Conservation (phyloP, 176 grass and related monocot species). For the Eleusine coracana region DNA sequence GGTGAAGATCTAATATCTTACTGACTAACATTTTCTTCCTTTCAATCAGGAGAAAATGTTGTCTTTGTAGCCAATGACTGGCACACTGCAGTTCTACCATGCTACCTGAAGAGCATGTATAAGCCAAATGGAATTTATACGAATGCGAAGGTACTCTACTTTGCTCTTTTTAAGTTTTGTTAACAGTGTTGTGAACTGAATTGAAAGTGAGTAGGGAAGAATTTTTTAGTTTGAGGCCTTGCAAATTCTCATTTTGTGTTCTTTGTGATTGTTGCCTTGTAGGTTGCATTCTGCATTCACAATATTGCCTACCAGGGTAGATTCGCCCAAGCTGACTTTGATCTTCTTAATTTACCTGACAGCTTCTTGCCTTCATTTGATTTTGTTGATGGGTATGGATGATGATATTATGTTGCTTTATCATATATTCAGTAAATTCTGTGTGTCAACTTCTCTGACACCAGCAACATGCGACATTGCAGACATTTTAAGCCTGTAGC, state of each 20-base stretch:
- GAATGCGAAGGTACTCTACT: slow-evolving; percentile 73
- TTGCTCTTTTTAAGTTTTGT: neutral
- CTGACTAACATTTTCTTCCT: slow-evolving; percentile 9
- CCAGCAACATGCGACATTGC: slow-evolving; percentile 8
- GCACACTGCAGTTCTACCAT: slow-evolving; percentile 74
- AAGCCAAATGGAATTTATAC: slow-evolving; percentile 74
- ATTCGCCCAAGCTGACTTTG: slow-evolving; percentile 72
- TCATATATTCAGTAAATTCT: slow-evolving; percentile 1
- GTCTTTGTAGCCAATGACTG: slow-evolving; percentile 91
- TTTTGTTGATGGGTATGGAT: slow-evolving; percentile 81
- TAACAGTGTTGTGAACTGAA: slow-evolving; percentile 13
- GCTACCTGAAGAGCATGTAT: slow-evolving; percentile 91
- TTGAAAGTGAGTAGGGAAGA: slow-evolving; percentile 19
- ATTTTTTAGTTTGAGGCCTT: slow-evolving; percentile 26
- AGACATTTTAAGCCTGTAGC: slow-evolving; percentile 71
- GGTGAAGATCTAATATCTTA: neutral
- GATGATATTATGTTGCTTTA: slow-evolving; percentile 23
- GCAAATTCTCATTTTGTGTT: neutral
- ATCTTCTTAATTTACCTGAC: slow-evolving; percentile 78
- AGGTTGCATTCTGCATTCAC: slow-evolving; percentile 99
- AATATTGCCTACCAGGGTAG: slow-evolving; percentile 93
- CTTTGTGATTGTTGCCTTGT: slow-evolving; percentile 28
- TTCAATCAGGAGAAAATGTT: slow-evolving; percentile 76
- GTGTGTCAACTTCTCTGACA: slow-evolving; percentile 21
- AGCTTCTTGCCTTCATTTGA: slow-evolving; percentile 82